phyloP scores from a whole-genome alignment of 208 protist species.

The Acanthamoeba lenticulata region DNA sequence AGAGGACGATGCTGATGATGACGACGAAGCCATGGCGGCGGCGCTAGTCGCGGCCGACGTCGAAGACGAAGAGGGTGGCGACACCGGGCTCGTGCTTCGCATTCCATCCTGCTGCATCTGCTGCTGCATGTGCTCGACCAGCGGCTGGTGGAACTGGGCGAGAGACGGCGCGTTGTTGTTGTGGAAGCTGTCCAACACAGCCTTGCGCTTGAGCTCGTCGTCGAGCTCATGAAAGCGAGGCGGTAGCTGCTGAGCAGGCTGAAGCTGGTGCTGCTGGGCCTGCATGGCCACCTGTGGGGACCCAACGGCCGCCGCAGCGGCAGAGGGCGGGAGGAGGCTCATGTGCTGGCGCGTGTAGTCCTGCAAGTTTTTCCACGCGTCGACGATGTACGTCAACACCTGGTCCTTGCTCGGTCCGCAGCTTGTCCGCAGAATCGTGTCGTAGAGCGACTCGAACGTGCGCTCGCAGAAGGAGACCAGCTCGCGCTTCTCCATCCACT shows the following conservation, averaged over 20 bases:
- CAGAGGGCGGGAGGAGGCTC: background rate
- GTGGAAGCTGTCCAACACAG: background rate
- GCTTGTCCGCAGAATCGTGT: background rate
- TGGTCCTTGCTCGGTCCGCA: background rate
- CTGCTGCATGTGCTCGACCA: background rate
- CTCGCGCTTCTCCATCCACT: constrained; percentile 31
- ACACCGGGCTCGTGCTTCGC: background rate
- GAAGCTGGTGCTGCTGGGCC: background rate
- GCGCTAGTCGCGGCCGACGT: background rate
- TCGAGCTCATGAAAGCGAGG: too few relatives aligned
- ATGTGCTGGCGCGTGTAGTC: background rate
- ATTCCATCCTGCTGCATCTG: background rate
- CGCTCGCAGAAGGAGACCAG: constrained; percentile 22
- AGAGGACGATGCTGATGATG: background rate
- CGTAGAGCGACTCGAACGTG: background rate
- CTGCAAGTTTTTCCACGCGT: background rate
- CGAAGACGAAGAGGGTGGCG: background rate
- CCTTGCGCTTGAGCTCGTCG: background rate
- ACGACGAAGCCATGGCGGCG: background rate
- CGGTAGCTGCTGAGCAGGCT: background rate
- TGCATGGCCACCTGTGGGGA: background rate
- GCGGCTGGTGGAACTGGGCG: background rate
- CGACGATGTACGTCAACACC: background rate
- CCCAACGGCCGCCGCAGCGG: background rate
- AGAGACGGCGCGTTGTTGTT: background rate